Evolutionary conservation across 352 stramenopile genomes (phyloP).

Genomic region (Globisporangium paddicum): DNA sequence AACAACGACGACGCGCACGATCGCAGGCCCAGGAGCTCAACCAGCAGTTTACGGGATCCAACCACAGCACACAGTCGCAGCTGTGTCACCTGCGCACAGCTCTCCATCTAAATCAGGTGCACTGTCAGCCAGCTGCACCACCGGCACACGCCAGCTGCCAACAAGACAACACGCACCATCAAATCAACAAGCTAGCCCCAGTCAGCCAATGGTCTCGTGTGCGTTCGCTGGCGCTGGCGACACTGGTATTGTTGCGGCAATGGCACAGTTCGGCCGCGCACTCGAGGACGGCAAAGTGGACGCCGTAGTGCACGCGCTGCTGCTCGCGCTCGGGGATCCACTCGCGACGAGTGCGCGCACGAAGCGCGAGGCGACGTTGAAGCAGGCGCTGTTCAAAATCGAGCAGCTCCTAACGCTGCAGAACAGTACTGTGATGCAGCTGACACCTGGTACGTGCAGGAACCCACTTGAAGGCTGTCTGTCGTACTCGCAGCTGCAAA

Average conservation of each 20-base stretch:
- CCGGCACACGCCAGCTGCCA: background rate
- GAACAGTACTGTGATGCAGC: background rate
- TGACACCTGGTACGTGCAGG: conserved; percentile 5
- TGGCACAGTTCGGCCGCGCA: conserved; percentile 15
- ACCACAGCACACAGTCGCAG: background rate
- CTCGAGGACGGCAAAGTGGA: conserved; percentile 34
- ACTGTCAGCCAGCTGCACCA: background rate
- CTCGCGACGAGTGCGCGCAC: conserved; percentile 1
- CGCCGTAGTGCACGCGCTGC: conserved; percentile 30
- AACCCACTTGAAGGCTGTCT: conserved; percentile 10
- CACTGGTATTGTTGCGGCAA: background rate
- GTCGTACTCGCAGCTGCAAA: conserved; percentile 54
- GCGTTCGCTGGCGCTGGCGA: background rate
- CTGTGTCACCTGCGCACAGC: too few species aligned
- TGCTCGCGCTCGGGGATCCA: conserved; percentile 25
- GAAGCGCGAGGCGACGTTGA: conserved; percentile 16
- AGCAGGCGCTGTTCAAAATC: conserved; percentile 10
- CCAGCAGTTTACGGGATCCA: background rate
- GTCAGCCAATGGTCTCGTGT: background rate
- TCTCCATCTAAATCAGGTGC: background rate
- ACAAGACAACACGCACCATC: background rate
- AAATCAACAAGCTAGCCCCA: too few species aligned
- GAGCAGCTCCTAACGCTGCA: conserved; percentile 13
- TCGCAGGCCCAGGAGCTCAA: background rate
- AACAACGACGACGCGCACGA: background rate